Base-by-base conservation (phyloP, 2,329 filamentous ascomycete species). In the Aspergillus luchuensis region DNA sequence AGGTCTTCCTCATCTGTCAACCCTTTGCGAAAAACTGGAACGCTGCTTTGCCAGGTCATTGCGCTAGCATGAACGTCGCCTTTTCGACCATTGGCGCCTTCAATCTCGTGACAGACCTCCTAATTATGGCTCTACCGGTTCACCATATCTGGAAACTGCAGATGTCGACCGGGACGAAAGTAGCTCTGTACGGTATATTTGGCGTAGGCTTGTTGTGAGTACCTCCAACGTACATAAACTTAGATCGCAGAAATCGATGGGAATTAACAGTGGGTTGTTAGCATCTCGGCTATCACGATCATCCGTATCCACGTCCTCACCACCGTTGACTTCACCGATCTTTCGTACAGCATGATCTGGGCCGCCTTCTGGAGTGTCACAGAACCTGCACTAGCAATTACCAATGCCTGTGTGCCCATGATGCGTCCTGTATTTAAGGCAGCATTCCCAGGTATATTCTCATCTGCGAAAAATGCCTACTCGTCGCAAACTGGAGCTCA, bases 281-380 rank as follows among this genome's bases (percentile, higher is more conserved):
- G 69, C 51, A 68, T 69, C 28, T 69, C 65, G 23, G 62, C 68
- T 8, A 69, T 71, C 33, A 67, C 65, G 23, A 65, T 67, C 50
- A 67, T 71, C 25, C 67, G 67, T 8, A 71, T 67, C 25, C 59
- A 49, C 45, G 65, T 68, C 43, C 65, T 71, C 52, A 65, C 63
- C 4, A 63, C 62, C 0, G 60, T 69, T 56, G 41, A 69, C 57
- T 68, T 67, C 60, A 25, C 17, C 48, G 66, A 70, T 41, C 62
- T 70, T 4, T 54, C 69, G 1, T 68, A 68, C 56, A 67, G 63
- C 1, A 68, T 70, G 60, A 68, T 60, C 10, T 63, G 57, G 59
- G 67, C 66, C 36, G 66, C 65, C 10, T 69, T 71, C 53, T 71
- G 67, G 66, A 70, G 68, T 56, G 67, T 70, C 8, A 63, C 68